A percentile compares a stretch with the other conserved stretches of the same genome.
Evolutionary conservation across 371 early-diverging fungal species (phyloP).

Genomic region (Mortierella polycephala): DNA sequence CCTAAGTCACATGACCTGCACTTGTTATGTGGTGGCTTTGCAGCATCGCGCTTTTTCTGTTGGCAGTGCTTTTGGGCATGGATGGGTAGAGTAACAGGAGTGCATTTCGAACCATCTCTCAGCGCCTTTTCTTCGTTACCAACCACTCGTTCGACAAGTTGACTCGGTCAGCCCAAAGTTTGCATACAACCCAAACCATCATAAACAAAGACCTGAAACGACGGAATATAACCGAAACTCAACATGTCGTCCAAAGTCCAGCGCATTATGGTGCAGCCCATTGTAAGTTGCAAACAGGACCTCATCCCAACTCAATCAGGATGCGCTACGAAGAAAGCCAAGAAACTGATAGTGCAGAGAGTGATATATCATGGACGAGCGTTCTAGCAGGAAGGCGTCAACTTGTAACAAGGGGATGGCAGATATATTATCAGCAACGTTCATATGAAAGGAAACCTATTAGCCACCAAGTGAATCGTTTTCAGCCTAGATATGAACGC

Average conservation of each 20-base stretch:
- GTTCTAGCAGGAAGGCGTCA: slow-evolving; percentile 2
- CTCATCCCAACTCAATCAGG: slow-evolving; percentile 9
- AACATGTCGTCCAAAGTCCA: slow-evolving; percentile 88
- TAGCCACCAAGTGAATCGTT: too few relatives aligned
- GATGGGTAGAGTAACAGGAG: too few relatives aligned
- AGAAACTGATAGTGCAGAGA: too few relatives aligned
- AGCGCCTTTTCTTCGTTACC: background rate
- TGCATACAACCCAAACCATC: too few relatives aligned
- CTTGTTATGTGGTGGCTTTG: slow-evolving; percentile 31
- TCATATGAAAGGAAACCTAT: too few relatives aligned
- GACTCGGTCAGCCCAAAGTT: too few relatives aligned
- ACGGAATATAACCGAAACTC: slow-evolving; percentile 9
- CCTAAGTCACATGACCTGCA: slow-evolving; percentile 5
- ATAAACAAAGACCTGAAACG: too few relatives aligned
- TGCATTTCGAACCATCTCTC: slow-evolving; percentile 12
- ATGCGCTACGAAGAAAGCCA: background rate
- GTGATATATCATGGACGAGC: too few relatives aligned
- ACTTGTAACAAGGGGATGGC: background rate
- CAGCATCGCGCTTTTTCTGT: slow-evolving; percentile 2
- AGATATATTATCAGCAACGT: too few relatives aligned
- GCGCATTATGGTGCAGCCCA: slow-evolving; percentile 97
- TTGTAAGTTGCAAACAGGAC: slow-evolving; percentile 69
- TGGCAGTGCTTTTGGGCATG: background rate
- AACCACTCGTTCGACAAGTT: background rate
- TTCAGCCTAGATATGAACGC: too few relatives aligned